Evolutionary conservation across 129 eudicot species (phyloP).

Genomic region (sunflower (Helianthus annuus)): DNA sequence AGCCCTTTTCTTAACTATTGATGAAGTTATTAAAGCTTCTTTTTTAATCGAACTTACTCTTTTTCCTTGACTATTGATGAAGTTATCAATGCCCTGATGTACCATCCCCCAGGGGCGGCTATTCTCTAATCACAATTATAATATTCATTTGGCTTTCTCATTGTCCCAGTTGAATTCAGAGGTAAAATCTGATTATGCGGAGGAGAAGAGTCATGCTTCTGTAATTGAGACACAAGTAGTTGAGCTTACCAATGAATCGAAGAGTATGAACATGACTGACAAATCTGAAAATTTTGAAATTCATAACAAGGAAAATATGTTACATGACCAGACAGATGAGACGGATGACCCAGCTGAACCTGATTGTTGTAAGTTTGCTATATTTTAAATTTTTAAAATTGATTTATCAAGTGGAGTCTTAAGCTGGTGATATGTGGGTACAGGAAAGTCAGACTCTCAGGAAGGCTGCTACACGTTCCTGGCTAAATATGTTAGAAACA

Average conservation of each 20-base stretch:
- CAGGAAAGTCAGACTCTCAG: slow-evolving; percentile 97
- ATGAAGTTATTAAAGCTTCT: too few relatives aligned
- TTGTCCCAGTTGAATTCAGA: not conserved
- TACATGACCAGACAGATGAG: too few relatives aligned
- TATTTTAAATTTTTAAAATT: not conserved
- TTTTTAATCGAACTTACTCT: too few relatives aligned
- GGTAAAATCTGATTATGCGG: not conserved
- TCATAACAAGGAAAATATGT: too few relatives aligned
- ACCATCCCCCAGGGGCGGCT: too few relatives aligned
- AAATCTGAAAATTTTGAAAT: too few relatives aligned
- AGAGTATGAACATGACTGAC: not conserved
- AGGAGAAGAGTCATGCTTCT: slow-evolving; percentile 24
- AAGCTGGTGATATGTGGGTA: slow-evolving; percentile 70
- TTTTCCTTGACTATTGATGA: too few relatives aligned
- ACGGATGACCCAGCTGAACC: too few relatives aligned
- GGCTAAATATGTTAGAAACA: slow-evolving; percentile 79
- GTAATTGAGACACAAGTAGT: slow-evolving; percentile 33
- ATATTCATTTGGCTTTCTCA: too few relatives aligned
- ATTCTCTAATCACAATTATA: too few relatives aligned
- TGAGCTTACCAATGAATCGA: slow-evolving; percentile 43
- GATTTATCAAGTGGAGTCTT: not conserved
- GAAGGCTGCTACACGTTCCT: slow-evolving; percentile 84
- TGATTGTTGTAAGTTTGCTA: not conserved
- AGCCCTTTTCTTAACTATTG: too few relatives aligned
- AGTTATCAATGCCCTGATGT: too few relatives aligned